Evolutionary conservation across 2,329 filamentous ascomycete genomes (phyloP).

Genomic region (Ilyonectria sp.): DNA sequence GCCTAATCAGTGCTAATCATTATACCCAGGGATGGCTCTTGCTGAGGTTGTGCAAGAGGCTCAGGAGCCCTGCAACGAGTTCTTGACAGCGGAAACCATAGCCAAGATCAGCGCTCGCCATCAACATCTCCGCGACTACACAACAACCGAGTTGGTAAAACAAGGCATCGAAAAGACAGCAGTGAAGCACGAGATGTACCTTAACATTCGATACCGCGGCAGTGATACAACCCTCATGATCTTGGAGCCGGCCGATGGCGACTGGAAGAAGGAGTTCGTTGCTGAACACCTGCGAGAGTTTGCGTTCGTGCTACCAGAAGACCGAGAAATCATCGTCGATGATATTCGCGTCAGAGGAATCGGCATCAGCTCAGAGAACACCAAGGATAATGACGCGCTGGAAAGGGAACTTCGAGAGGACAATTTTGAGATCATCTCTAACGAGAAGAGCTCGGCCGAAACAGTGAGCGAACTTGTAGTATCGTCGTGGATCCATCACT

Average conservation of each 20-base stretch:
- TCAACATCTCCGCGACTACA: conserved; percentile 49
- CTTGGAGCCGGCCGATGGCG: conserved; percentile 51
- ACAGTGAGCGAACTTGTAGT: background rate
- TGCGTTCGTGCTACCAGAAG: conserved; percentile 52
- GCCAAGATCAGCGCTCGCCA: conserved; percentile 35
- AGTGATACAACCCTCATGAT: conserved; percentile 60
- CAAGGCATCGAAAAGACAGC: conserved; percentile 60
- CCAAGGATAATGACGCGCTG: conserved; percentile 27
- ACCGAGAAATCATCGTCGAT: conserved; percentile 57
- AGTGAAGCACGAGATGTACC: conserved; percentile 54
- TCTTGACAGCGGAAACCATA: conserved; percentile 33
- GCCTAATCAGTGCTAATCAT: background rate
- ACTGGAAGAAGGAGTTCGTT: conserved; percentile 51
- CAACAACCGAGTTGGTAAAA: conserved; percentile 49
- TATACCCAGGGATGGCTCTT: conserved; percentile 51
- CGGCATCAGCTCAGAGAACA: conserved; percentile 35
- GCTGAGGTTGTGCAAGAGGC: conserved; percentile 57
- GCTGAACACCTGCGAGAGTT: conserved; percentile 56
- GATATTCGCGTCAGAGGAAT: conserved; percentile 59
- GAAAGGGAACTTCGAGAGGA: conserved; percentile 25
- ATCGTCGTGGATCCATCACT: background rate
- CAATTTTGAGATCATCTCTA: conserved; percentile 28
- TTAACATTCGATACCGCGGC: conserved; percentile 65
- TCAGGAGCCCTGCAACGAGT: conserved; percentile 51
- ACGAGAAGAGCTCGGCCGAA: conserved; percentile 5